Conservation (phyloP, 2,329 filamentous ascomycete species). For the Verticillium dahliae region DNA sequence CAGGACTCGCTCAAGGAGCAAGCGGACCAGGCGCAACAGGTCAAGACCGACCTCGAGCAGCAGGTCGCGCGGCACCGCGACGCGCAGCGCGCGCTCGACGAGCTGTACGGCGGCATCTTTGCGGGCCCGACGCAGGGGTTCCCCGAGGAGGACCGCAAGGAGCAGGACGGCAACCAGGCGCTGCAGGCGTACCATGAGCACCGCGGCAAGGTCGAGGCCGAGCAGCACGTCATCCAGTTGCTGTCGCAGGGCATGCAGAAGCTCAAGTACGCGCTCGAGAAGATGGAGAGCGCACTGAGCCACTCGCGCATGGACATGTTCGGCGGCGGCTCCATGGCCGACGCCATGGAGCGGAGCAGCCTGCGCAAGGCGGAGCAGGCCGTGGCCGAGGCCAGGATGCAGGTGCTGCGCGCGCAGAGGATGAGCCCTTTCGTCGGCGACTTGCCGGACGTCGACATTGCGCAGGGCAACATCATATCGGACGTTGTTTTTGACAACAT, state of each 20-base stretch:
- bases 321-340: slow-evolving; percentile 39
- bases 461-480: slow-evolving; percentile 36
- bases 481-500: slow-evolving; percentile 52
- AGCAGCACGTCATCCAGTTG: slow-evolving; percentile 32
- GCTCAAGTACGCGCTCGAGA: slow-evolving; percentile 25
- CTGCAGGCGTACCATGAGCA: slow-evolving; percentile 29
- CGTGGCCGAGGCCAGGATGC: slow-evolving; percentile 31
- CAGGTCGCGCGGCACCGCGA: slow-evolving; percentile 26
- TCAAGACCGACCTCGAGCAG: slow-evolving; percentile 26
- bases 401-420: slow-evolving; percentile 30
- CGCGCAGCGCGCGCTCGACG: slow-evolving; percentile 40
- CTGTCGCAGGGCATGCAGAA: slow-evolving; percentile 29
- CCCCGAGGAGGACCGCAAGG: slow-evolving; percentile 44
- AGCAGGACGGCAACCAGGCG: slow-evolving; percentile 27
- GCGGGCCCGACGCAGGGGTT: slow-evolving; percentile 43
- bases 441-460: slow-evolving; percentile 34
- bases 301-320: slow-evolving; percentile 40
- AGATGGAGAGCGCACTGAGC: slow-evolving; percentile 34
- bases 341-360: slow-evolving; percentile 39
- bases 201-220: slow-evolving; percentile 26
- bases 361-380: slow-evolving; percentile 39
- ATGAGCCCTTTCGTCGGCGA: slow-evolving; percentile 28
- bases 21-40: slow-evolving; percentile 30
- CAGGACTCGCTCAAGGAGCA: slow-evolving; percentile 31
- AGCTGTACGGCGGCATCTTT: slow-evolving; percentile 47